Conservation (phyloP, 306 rosid species). For the Gynostemma pentaphyllum region DNA sequence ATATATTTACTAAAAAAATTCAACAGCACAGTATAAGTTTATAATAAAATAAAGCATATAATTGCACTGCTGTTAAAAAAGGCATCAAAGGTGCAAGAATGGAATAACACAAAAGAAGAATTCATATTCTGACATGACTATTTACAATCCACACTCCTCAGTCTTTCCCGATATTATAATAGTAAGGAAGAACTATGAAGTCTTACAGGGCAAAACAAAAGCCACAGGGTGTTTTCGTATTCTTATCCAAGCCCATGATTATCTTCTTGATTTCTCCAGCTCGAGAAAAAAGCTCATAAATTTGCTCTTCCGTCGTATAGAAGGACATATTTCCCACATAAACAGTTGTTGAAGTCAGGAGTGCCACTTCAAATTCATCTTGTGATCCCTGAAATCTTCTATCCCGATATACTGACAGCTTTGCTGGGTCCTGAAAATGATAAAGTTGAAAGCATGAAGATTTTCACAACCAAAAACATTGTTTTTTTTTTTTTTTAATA, state of each 20-base stretch:
- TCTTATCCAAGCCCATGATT: conserved; percentile 97
- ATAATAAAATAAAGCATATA: neutral
- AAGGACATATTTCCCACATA: conserved; percentile 92
- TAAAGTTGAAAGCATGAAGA: neutral
- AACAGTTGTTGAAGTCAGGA: conserved; percentile 48
- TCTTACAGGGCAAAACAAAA: conserved; percentile 83
- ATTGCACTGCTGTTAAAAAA: neutral
- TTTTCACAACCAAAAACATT: neutral
- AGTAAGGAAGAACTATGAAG: conserved; percentile 1
- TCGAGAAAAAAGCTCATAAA: conserved; percentile 79
- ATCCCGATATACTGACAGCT: conserved; percentile 79
- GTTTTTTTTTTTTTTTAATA: too few species aligned
- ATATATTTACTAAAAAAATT: neutral
- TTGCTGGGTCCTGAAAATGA: conserved; percentile 48
- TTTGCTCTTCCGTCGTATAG: conserved; percentile 93
- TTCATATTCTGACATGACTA: neutral
- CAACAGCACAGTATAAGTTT: neutral
- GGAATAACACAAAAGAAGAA: too few species aligned
- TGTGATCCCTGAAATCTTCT: conserved; percentile 76
- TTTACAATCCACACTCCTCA: neutral
- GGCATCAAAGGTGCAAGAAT: neutral
- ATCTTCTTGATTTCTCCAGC: conserved; percentile 94
- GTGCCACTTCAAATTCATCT: conserved; percentile 76
- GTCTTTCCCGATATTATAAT: neutral
- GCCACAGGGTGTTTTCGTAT: conserved; percentile 87